phyloP scores from a whole-genome alignment of 179 eudicot genomes.

The Dionaea muscipula region DNA sequence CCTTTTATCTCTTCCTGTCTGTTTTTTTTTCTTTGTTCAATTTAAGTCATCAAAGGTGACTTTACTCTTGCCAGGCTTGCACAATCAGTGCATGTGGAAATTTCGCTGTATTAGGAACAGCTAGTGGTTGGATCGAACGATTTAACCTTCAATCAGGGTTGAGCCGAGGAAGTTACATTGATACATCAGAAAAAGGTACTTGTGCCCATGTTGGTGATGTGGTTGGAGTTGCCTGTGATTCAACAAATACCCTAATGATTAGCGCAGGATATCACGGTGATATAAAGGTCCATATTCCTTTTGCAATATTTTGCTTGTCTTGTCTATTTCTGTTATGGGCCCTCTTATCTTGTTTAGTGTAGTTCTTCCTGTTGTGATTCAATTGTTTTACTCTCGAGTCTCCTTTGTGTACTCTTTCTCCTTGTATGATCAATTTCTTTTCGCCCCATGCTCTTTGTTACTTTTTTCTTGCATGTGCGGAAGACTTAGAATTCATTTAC shows the following conservation, averaged over 20 bases:
- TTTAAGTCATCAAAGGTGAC: background rate
- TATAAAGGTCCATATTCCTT: constrained; percentile 44
- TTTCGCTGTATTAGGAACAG: constrained; percentile 82
- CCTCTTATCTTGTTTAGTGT: background rate
- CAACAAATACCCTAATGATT: constrained; percentile 71
- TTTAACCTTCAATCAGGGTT: constrained; percentile 95
- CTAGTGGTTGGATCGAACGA: constrained; percentile 90
- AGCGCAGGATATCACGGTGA: constrained; percentile 91
- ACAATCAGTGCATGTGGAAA: constrained; percentile 93
- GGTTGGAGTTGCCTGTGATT: constrained; percentile 86
- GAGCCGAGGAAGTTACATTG: constrained; percentile 82
- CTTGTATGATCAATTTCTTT: too few relatives aligned
- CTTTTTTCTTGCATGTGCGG: too few relatives aligned
- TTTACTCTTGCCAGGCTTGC: constrained; percentile 39
- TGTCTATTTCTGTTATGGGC: background rate
- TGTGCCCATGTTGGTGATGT: constrained; percentile 85
- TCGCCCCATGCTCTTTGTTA: too few relatives aligned
- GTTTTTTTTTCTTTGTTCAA: too few relatives aligned
- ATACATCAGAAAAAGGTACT: constrained; percentile 34
- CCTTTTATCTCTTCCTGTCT: too few relatives aligned
- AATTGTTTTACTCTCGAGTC: too few relatives aligned
- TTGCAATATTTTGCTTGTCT: background rate
- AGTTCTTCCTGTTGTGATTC: too few relatives aligned
- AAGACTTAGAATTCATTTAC: too few relatives aligned
- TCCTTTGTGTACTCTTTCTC: too few relatives aligned